phyloP scores from a whole-genome alignment of 768 basidiomycete species.

The Auricularia sp. region DNA sequence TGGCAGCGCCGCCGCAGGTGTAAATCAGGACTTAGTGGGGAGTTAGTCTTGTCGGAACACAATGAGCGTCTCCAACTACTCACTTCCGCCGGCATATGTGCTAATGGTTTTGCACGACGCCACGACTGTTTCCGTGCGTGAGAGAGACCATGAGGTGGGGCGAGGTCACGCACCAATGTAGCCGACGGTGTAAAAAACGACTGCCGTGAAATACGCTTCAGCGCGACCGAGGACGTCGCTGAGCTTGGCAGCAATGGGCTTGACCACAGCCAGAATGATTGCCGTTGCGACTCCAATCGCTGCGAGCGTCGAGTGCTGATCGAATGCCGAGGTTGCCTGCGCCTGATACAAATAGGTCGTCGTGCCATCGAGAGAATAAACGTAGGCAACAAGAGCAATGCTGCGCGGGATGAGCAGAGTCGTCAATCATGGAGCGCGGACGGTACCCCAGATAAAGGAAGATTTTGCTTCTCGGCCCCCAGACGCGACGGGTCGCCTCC shows the following conservation, averaged over 20 bases:
- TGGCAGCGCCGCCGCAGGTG: conserved; percentile 29
- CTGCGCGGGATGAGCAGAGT: conserved; percentile 14
- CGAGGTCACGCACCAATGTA: conserved; percentile 18
- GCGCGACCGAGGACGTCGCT: conserved; percentile 63
- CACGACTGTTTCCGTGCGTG: conserved; percentile 35
- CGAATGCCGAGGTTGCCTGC: conserved; percentile 45
- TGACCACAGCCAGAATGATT: conserved; percentile 44
- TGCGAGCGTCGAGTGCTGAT: conserved; percentile 42
- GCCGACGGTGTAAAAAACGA: conserved; percentile 51
- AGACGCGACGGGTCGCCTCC: not conserved
- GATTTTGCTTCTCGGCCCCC: not conserved
- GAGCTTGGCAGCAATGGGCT: conserved; percentile 65
- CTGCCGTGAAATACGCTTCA: conserved; percentile 40
- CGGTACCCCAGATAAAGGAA: not conserved
- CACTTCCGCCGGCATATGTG: conserved; percentile 35
- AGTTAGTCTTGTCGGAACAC: conserved; percentile 9
- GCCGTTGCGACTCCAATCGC: conserved; percentile 45
- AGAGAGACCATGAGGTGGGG: not conserved
- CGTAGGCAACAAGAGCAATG: conserved; percentile 59
- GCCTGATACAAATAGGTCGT: conserved; percentile 59
- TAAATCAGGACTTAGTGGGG: conserved; percentile 39
- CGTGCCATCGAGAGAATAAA: conserved; percentile 63
- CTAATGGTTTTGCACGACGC: conserved; percentile 37
- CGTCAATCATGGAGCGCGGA: not conserved
- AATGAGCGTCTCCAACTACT: not conserved